Base-by-base conservation (phyloP, 1,284 basidiomycete genomes). In the Ustilago trichophora region DNA sequence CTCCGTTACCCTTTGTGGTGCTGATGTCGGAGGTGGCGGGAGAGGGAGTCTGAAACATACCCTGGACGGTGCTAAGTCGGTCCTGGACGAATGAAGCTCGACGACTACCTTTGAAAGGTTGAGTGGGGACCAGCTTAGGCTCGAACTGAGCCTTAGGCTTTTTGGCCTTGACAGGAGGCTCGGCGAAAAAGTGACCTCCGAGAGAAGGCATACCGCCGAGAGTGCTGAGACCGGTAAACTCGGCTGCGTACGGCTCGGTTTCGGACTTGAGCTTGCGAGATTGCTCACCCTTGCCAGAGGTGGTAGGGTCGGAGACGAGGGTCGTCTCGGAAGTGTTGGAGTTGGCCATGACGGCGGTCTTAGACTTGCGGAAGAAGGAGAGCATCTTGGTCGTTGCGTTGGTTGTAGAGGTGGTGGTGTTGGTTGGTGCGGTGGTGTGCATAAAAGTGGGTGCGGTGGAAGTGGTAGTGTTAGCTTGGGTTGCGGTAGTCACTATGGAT, bases 281-380 rank as follows among this genome's bases (percentile, higher is more conserved):
- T 16, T 16, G 3, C 18, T 35, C 18, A 1, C n/a, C n/a, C 12
- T 15, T 29, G 6, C 29, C 22, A 6, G 43, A 6, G 4, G 26
- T n/a, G 34, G 43, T 18, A 7, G 35, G 19, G 32, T 19, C 32
- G 19, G 52, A 43, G 38, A 62, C 57, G 16, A 67, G 44, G 10
- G 56, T 66, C 6, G 58, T 63, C 41, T 60, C 65, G 37, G 57
- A 67, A 9, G 26, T 46, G 46, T 56, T 72, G 68, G 57, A 36
- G 42, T 54, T 44, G 36, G 38, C 24, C 52, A 47, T 67, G 13
- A 56, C 50, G 22, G 44, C 35, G 35, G 48, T 35, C 33, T 48
- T 60, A 50, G 38, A 19, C 51, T 57, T 66, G 52, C 64, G 64
- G 57, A 60, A 46, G 60, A 63, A 33, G 11, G 53, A 44, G 34